Evolutionary conservation across 352 stramenopile genomes (phyloP), one percentile per base, ranked within the genome.

Genomic region (Elongisporangium undulatum): DNA sequence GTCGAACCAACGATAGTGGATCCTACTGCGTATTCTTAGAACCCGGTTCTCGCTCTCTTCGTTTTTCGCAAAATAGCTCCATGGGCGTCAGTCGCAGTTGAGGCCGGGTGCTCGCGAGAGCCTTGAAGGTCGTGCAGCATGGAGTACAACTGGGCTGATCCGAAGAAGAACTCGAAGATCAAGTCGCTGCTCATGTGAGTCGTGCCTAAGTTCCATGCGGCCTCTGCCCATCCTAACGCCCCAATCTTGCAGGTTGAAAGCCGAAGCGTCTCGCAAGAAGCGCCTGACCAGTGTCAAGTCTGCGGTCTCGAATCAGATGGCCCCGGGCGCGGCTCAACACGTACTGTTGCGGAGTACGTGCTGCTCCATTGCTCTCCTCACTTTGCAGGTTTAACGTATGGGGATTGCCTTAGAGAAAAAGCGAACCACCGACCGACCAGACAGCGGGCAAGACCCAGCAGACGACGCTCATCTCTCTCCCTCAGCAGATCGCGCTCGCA

Each of bases 61-160:
- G 53, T 3, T 16, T 38, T 17, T 61, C 63, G n/a, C 16, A 66
- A 63, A 69, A 64, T 69, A 62, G 63, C 48, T 23, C 23, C 19
- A 48, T 20, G 15, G 8, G 26, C 29, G 38, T 39, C 39, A 49
- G 23, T 55, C 22, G 51, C n/a, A 23, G 24, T 16, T 12, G 19
- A 26, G n/a, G 16, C 38, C 38, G 23, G 8, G 39, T 51, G 19
- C 24, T 29, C 26, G 20, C 41, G 26, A 15, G 1, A 56, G 20
- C n/a, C 13, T 38, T 2, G 0, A 24, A 58, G n/a, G 38, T 51
- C 49, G 53, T 4, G 12, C 15, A 51, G 7, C 5, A 92, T 92
- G 82, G 74, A 89, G 24, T 94, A 84, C 74, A 94, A 94, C 74
- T 94, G 85, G 85, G 74, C 73, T 19, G 82, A 92, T 49, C 85